phyloP scores from a whole-genome alignment of 73 alveolate species.

The Paramecium sexaurelia region DNA sequence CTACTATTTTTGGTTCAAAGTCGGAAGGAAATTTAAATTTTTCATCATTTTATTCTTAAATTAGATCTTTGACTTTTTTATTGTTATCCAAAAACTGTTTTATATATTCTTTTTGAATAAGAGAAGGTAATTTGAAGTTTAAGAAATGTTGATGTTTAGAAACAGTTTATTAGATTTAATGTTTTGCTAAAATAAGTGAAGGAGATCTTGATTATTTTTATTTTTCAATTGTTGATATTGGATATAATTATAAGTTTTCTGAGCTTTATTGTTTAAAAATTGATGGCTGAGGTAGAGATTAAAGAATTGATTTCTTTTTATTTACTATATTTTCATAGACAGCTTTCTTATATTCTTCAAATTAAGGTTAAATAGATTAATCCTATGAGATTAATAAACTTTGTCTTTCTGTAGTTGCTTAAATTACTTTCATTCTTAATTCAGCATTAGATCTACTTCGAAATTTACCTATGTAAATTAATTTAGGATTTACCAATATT shows the following conservation, averaged over 20 bases:
- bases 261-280: background rate
- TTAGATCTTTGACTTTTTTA: background rate
- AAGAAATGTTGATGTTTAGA: background rate
- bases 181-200: background rate
- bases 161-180: background rate
- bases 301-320: background rate
- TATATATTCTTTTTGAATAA: background rate
- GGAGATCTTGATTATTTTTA: background rate
- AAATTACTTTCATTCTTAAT: background rate
- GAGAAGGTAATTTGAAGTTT: constrained; percentile 3
- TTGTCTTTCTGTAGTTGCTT: background rate
- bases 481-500: background rate
- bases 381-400: background rate
- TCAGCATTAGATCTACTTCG: constrained; percentile 32
- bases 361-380: background rate
- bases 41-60: background rate
- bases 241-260: background rate
- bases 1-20: constrained; percentile 15
- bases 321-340: background rate
- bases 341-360: background rate
- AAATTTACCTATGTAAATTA: background rate
- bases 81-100: background rate
- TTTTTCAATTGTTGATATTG: background rate
- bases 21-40: background rate
- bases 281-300: background rate